A percentile compares a stretch with the other conserved stretches of the same genome.
Evolutionary conservation across 768 basidiomycete genomes (phyloP).

Genomic region (Boletus sensibilis): DNA sequence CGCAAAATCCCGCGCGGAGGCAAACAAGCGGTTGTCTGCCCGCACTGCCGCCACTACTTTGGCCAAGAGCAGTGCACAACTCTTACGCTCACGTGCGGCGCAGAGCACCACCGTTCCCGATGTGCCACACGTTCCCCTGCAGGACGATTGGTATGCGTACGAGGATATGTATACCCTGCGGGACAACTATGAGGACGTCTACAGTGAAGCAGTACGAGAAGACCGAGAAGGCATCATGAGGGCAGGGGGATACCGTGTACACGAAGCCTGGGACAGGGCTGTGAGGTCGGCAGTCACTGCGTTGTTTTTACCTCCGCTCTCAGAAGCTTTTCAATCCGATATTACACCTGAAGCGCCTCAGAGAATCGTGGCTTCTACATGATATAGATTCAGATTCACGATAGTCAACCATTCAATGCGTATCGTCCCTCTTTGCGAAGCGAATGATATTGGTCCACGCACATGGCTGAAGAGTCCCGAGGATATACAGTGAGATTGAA

Average conservation of each 20-base stretch:
- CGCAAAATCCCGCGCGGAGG: slow-evolving; percentile 64
- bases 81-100: slow-evolving; percentile 62
- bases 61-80: slow-evolving; percentile 45
- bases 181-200: slow-evolving; percentile 66
- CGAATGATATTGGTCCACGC: background rate
- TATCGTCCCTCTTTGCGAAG: background rate
- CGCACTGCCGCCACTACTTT: slow-evolving; percentile 45
- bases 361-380: slow-evolving; percentile 46
- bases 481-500: slow-evolving; percentile 1
- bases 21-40: slow-evolving; percentile 58
- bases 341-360: slow-evolving; percentile 27
- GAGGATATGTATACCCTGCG: slow-evolving; percentile 61
- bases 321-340: slow-evolving; percentile 25
- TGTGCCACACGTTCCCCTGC: slow-evolving; percentile 74
- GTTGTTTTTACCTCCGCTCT: slow-evolving; percentile 58
- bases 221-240: slow-evolving; percentile 79
- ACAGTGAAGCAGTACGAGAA: slow-evolving; percentile 72
- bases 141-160: slow-evolving; percentile 75
- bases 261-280: slow-evolving; percentile 86
- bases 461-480: background rate
- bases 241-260: slow-evolving; percentile 77
- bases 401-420: background rate
- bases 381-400: slow-evolving; percentile 2
- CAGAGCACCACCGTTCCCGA: slow-evolving; percentile 70
- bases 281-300: slow-evolving; percentile 71